Evolutionary conservation across 2,329 filamentous ascomycete genomes (phyloP), one percentile per base, ranked within the genome.

Genomic region (Cladosporium austrohemisphaericum): DNA sequence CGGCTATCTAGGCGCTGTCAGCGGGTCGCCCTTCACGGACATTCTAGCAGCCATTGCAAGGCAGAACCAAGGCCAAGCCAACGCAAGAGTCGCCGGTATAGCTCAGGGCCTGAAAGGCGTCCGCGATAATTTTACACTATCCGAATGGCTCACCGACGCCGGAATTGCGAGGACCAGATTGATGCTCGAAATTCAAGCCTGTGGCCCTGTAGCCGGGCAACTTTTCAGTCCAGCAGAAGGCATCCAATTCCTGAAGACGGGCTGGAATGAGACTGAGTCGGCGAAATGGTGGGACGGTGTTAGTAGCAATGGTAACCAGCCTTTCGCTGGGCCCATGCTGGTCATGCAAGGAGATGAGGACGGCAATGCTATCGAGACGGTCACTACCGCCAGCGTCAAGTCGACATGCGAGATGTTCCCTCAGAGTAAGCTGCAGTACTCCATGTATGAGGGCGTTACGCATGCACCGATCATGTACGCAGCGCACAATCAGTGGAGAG

Each of bases 1-100:
- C 0, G 71, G 70, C 0, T 74, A 69, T 41, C 58, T 68, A 2
- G 71, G 71, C 5, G 57, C 67, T 7, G 54, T 73, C 6, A 60
- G 69, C 1, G 59, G 49, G 5, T 55, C 56, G 6, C 59, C 59
- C 8, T 55, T 58, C 43, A 56, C 53, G 5, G 51, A 58, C 5
- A 58, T 63, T 3, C 62, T 68, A 10, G 58, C 53, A 8, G 63
- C 62, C 2, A 57, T 62, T 19, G 53, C 55, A n/a, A 54, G 57
- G 10, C 36, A 51, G 4, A 48, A 45, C 16, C 14, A 40, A 11
- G 33, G 41, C 1, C 41, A 53, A 10, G 49, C 54, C 28, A 57
- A 62, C 11, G 36, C 51, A 5, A 49, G 55, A 32, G 52, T 65
- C 3, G 48, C 46, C 1, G 54, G 46, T 7, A 55, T 59, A 9